These are phyloP conservation scores for Fraxinus quadrangulata DNA, from an alignment of 257 asterid species.

Conservation along the genomic window DNA sequence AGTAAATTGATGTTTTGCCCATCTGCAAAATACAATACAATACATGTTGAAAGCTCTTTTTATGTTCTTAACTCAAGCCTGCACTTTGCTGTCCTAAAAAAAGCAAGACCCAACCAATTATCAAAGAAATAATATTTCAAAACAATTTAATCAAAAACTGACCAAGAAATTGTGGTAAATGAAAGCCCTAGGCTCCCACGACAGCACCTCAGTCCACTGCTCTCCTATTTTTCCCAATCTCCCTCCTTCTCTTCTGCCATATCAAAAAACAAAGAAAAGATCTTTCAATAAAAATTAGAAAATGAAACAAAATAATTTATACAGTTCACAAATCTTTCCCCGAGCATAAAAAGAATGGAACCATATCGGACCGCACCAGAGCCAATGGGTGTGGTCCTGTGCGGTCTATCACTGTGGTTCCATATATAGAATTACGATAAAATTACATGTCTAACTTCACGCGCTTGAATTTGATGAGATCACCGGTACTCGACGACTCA, in stretches of 20 bases:
- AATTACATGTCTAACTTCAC: conserved; percentile 44
- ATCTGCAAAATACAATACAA: background rate
- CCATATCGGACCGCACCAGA: background rate
- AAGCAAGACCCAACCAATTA: background rate
- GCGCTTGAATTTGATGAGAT: conserved; percentile 69
- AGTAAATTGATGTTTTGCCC: background rate
- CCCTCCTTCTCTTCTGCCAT: conserved; percentile 40
- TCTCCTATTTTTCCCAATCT: conserved; percentile 61
- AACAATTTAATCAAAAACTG: conserved; percentile 19
- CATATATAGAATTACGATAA: conserved; percentile 2
- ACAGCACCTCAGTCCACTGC: conserved; percentile 72
- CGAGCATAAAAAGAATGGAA: background rate
- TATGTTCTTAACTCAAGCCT: background rate
- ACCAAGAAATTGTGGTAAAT: conserved; percentile 79
- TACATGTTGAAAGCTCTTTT: background rate
- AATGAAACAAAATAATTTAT: background rate
- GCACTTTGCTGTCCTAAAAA: background rate
- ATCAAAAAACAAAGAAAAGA: background rate
- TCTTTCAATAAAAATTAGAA: background rate
- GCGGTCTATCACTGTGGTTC: background rate
- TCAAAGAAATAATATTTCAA: background rate
- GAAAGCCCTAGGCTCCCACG: conserved; percentile 88
- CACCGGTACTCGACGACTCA: conserved; percentile 32
- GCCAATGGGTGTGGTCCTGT: background rate
- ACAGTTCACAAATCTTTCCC: background rate